A percentile compares a stretch with the other conserved stretches of the same genome.
Conservation (phyloP, 371 early-diverging fungal genomes). For the Rhizopus sp. region DNA sequence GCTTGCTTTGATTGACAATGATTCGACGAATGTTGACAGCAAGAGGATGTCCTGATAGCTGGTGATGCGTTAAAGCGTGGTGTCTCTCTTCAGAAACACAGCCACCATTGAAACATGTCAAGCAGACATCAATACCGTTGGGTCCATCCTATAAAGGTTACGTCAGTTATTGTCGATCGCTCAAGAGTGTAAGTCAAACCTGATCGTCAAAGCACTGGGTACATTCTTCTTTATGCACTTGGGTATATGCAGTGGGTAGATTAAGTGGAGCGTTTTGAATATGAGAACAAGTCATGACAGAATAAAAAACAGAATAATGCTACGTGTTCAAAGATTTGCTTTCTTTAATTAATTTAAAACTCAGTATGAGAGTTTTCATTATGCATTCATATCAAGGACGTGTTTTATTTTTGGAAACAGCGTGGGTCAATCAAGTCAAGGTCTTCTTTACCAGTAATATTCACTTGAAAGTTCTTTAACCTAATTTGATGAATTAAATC, state of each 20-base stretch:
- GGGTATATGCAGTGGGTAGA: slow-evolving; percentile 48
- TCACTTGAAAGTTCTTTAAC: slow-evolving; percentile 17
- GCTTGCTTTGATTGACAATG: slow-evolving; percentile 38
- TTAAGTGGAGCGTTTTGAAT: slow-evolving; percentile 29
- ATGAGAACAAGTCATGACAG: slow-evolving; percentile 49
- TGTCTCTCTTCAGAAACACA: slow-evolving; percentile 64
- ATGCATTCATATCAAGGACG: too few species aligned
- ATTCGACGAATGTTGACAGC: slow-evolving; percentile 83
- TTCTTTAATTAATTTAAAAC: too few species aligned
- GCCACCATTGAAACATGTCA: slow-evolving; percentile 92
- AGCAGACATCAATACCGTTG: slow-evolving; percentile 88
- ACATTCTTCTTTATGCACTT: slow-evolving; percentile 95
- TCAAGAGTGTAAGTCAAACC: slow-evolving; percentile 40
- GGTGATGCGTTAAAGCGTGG: slow-evolving; percentile 78
- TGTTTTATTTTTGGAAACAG: background rate
- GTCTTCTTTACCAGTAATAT: slow-evolving; percentile 23
- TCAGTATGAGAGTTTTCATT: too few species aligned
- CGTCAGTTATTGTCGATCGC: background rate
- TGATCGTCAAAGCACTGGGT: slow-evolving; percentile 90
- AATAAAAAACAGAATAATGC: slow-evolving; percentile 1
- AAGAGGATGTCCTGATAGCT: slow-evolving; percentile 74
- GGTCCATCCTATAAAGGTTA: slow-evolving; percentile 56
- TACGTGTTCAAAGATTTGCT: background rate
- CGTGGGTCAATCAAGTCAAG: background rate
- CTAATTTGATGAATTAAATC: slow-evolving; percentile 13